Evolutionary conservation across 2,329 filamentous ascomycete species (phyloP), one percentile per base, ranked within the genome.

Genomic region (Magnaporthiopsis incrustans): DNA sequence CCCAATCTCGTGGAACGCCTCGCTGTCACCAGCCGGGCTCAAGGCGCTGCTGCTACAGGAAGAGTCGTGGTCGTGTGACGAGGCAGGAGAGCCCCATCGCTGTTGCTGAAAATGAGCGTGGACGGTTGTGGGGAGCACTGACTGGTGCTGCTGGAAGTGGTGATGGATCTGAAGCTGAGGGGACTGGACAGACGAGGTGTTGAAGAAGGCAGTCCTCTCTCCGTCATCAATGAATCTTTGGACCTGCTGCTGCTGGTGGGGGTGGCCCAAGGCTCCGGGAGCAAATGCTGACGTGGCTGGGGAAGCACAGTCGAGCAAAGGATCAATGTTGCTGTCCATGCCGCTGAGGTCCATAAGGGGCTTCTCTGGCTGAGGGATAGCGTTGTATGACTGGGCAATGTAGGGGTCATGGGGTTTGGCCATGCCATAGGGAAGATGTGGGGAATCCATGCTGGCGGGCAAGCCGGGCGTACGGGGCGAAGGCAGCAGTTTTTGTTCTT

Each of bases 21-120:
- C 78, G 64, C 73, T 74, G n/a, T 79, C 77, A 5, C 74, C 69
- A 4, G 71, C 72, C 22, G 77, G 77, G 53, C 77, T 79, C 27
- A 73, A 71, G 32, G 70, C 71, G 62, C 73, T 75, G 62, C 73
- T 75, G 64, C 76, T 74, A 64, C 74, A 75, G 0, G 72, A 72
- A 27, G 76, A 76, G 5, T 75, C 73, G 22, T 72, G 71, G 56
- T 70, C 72, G 33, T 75, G 72, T 15, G 76, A 76, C 25, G 75
- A 78, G 15, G 74, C 74, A 10, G 78, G 76, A 10, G 77, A 78
- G 35, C 67, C 70, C 57, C 73, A 72, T 32, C 74, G 74, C 22
- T 69, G 68, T 1, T 68, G 67, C 38, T 44, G 38, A 7, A 44
- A 44, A 6, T 14, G 38, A 18, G 18, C 15, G 14, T 44, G 38